Evolutionary conservation across 108 stramenopile genomes (phyloP).

Genomic region (Skeletonema marinoi): DNA sequence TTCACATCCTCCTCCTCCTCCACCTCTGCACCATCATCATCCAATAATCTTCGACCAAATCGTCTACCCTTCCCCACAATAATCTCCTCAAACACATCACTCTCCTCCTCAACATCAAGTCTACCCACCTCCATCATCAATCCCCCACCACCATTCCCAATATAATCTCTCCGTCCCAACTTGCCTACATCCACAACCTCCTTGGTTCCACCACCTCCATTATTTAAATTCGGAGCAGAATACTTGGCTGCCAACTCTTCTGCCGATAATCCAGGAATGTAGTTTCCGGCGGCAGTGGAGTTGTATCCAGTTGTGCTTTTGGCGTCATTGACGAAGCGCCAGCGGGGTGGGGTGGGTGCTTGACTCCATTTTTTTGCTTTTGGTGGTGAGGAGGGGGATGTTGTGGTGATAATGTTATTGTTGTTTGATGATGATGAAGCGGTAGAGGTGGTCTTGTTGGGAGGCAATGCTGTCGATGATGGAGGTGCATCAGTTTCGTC

Average conservation of each 20-base stretch:
- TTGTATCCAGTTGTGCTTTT: conserved; percentile 9
- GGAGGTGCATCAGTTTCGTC: too few relatives aligned
- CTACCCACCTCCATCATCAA: background rate
- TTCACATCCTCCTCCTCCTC: background rate
- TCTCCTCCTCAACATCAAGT: background rate
- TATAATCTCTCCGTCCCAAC: background rate
- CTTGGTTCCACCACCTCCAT: background rate
- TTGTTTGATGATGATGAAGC: too few relatives aligned
- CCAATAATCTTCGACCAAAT: background rate
- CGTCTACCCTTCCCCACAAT: background rate
- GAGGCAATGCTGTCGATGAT: too few relatives aligned
- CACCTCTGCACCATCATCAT: background rate
- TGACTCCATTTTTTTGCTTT: background rate
- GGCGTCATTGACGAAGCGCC: conserved; percentile 33
- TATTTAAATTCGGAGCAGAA: background rate
- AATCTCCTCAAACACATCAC: background rate
- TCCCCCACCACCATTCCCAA: background rate
- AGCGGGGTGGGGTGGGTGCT: conserved; percentile 24
- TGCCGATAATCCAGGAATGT: conserved; percentile 8
- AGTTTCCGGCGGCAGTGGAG: conserved; percentile 7
- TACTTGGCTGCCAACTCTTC: conserved; percentile 32
- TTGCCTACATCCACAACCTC: conserved; percentile 4
- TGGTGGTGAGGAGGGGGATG: background rate
- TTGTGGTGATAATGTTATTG: too few relatives aligned
- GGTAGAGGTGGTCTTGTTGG: too few relatives aligned